phyloP scores from a whole-genome alignment of 169 alveolate genomes.

The Plasmodium adleri region DNA sequence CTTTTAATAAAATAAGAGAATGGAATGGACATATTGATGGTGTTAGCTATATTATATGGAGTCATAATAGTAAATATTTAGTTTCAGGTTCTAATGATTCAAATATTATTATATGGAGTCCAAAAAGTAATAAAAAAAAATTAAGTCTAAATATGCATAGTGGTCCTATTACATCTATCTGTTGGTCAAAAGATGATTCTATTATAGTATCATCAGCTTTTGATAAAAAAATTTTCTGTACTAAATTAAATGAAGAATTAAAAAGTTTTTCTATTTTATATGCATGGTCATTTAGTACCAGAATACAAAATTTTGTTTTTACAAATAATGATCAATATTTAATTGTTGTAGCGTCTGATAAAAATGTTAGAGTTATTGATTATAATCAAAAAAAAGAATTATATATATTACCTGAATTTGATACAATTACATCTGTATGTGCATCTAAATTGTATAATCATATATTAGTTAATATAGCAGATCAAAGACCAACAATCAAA shows the following conservation, averaged over 20 bases:
- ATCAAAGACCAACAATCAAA: slow-evolving; percentile 83
- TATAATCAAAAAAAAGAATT: slow-evolving; percentile 60
- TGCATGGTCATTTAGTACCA: slow-evolving; percentile 78
- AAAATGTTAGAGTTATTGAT: slow-evolving; percentile 80
- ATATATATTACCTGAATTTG: slow-evolving; percentile 82
- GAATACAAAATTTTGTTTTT: slow-evolving; percentile 79
- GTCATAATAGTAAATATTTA: slow-evolving; percentile 77
- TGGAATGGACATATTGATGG: slow-evolving; percentile 83
- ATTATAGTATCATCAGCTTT: slow-evolving; percentile 79
- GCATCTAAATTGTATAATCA: slow-evolving; percentile 81
- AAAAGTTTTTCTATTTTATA: slow-evolving; percentile 66
- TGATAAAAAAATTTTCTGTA: slow-evolving; percentile 79
- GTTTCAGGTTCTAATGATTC: slow-evolving; percentile 83
- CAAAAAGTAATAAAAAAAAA: slow-evolving; percentile 69
- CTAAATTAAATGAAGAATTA: slow-evolving; percentile 69
- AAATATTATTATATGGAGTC: slow-evolving; percentile 82
- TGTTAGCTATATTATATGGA: slow-evolving; percentile 85
- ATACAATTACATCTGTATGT: slow-evolving; percentile 79
- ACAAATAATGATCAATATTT: slow-evolving; percentile 81
- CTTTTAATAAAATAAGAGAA: slow-evolving; percentile 78
- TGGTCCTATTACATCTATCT: slow-evolving; percentile 77
- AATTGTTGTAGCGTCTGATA: slow-evolving; percentile 80
- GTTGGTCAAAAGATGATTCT: slow-evolving; percentile 81
- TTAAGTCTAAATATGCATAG: slow-evolving; percentile 77
- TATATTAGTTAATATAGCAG: slow-evolving; percentile 84